Base-by-base conservation (phyloP, 208 protist genomes). In the Leishmania lainsoni region DNA sequence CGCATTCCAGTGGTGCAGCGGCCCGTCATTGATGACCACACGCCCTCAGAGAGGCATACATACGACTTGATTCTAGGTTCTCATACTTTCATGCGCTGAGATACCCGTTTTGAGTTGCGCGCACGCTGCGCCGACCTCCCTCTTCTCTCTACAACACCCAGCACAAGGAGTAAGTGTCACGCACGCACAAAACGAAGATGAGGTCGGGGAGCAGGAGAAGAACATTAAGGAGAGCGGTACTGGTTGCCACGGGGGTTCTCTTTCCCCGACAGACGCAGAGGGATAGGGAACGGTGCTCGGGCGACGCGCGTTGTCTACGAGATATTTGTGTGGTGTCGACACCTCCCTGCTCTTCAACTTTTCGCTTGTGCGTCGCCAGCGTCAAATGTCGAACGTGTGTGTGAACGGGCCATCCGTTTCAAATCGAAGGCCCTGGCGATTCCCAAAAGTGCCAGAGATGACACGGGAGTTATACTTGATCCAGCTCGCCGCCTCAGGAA, bases 401-500 rank as follows among this genome's bases (percentile, higher is more conserved):
- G 91, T 93, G 56, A 97, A 94, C 5, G 95, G 94, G 1, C 95
- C 93, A 49, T 94, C 88, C 6, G 94, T 95, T 78, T 94, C 91
- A 17, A 98, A 80, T 58, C 74, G 58, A 3, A 97, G 85, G 0
- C 89, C 94, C 75, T 97, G 94, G 29, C 93, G 89, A 83, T 96
- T 96, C 49, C 95, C 92, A 73, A 95, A 98, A 5, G 93, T 97
- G 26, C 95, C 93, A 74, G 73, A 89, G 68, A 97, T 78, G 29
- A 97, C 90, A 42, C 87, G 91, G 71, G 85, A 81, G 48, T 82
- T 78, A 83, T 90, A 84, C 71, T 86, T 78, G 32, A 91, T 71
- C 86, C 87, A 93, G 54, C 75, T 80, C 35, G 86, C 72, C 5
- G 73, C 72, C 29, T 66, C 75, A 2, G 82, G 74, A 22, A 51